A percentile compares a stretch with the other conserved stretches of the same genome.
Evolutionary conservation across 495 filamentous ascomycete genomes (phyloP).

Genomic region (Astrothelium subdiscretum): DNA sequence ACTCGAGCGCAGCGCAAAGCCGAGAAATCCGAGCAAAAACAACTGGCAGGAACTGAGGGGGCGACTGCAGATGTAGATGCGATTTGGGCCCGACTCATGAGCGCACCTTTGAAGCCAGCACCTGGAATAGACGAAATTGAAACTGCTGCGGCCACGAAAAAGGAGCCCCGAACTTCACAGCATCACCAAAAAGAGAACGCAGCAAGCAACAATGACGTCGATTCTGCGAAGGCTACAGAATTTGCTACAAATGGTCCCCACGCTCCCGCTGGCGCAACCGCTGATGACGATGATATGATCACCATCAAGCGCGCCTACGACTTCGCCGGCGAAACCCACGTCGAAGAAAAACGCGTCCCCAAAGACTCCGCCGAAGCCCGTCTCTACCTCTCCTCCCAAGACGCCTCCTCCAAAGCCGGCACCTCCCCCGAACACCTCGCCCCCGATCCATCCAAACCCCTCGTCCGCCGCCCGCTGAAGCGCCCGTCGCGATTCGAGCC

Average conservation of each 20-base stretch:
- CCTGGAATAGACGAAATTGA: constrained; percentile 2
- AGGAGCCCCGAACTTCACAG: neutral
- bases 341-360: constrained; percentile 69
- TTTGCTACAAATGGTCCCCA: neutral
- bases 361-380: constrained; percentile 72
- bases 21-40: constrained; percentile 15
- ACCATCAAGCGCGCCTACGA: constrained; percentile 81
- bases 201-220: neutral
- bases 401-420: neutral
- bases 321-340: constrained; percentile 74
- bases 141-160: neutral
- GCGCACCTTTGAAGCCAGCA: constrained; percentile 22
- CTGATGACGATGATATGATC: constrained; percentile 45
- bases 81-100: constrained; percentile 69
- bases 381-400: constrained; percentile 47
- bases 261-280: neutral
- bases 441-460: constrained; percentile 17
- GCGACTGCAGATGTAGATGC: constrained; percentile 58
- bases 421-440: neutral
- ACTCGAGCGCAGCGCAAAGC: constrained; percentile 45
- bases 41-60: constrained; percentile 4
- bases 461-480: constrained; percentile 53
- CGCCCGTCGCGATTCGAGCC: constrained; percentile 79
- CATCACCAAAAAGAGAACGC: neutral
- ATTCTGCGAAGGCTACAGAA: neutral